Conservation (phyloP, 2,329 filamentous ascomycete species). For the Colletotrichum gloeosporioides region DNA sequence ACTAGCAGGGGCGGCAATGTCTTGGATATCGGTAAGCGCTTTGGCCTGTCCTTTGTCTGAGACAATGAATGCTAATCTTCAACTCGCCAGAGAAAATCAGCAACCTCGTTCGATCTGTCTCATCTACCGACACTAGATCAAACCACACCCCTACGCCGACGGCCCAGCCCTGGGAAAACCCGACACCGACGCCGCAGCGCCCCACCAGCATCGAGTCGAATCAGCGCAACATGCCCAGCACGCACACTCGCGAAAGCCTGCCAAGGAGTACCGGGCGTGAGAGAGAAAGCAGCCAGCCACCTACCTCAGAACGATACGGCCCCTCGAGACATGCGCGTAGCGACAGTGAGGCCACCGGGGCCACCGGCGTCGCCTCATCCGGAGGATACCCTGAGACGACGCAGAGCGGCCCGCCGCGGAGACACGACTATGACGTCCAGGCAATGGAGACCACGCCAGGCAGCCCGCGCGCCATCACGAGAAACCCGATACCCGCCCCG, state of each 20-base stretch:
- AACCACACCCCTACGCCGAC: slow-evolving; percentile 61
- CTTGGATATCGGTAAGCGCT: slow-evolving; percentile 77
- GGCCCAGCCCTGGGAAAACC: slow-evolving; percentile 71
- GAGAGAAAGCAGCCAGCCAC: slow-evolving; percentile 56
- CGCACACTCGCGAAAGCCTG: slow-evolving; percentile 41
- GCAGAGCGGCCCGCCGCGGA: slow-evolving; percentile 71
- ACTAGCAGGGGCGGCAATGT: slow-evolving; percentile 93
- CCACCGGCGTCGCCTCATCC: slow-evolving; percentile 76
- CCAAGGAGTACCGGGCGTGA: slow-evolving; percentile 40
- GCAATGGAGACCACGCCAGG: slow-evolving; percentile 89
- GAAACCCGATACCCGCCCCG: slow-evolving; percentile 89
- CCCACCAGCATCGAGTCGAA: slow-evolving; percentile 55
- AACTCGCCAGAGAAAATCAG: slow-evolving; percentile 82
- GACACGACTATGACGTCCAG: slow-evolving; percentile 94
- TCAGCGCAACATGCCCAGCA: slow-evolving; percentile 36
- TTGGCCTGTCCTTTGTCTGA: not conserved
- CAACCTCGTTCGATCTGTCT: slow-evolving; percentile 86
- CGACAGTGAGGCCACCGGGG: slow-evolving; percentile 79
- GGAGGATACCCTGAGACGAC: slow-evolving; percentile 80
- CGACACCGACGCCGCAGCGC: slow-evolving; percentile 55
- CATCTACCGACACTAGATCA: slow-evolving; percentile 67
- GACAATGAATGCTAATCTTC: slow-evolving; percentile 23
- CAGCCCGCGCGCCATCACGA: slow-evolving; percentile 73
- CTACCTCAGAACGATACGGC: slow-evolving; percentile 49
- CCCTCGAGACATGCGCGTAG: slow-evolving; percentile 69